Evolutionary conservation across 371 early-diverging fungal species (phyloP).

Genomic region (Ecytonucleospora hepatopenaei): DNA sequence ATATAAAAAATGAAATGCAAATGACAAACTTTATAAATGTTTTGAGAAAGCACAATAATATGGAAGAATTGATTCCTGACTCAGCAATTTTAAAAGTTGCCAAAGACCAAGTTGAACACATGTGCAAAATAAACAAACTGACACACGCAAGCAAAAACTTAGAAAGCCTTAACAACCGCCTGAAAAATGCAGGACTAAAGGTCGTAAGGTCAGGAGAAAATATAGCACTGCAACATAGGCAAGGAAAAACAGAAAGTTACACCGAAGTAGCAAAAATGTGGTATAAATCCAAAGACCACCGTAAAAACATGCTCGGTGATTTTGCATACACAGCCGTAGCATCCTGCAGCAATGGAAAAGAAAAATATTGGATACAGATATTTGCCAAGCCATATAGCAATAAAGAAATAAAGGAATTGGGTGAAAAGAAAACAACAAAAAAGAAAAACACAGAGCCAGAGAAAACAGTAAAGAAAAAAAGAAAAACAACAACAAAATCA

Average conservation of each 20-base stretch:
- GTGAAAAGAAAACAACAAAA: too few relatives aligned
- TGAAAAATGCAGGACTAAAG: conserved; percentile 32
- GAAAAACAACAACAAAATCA: too few relatives aligned
- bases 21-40: conserved; percentile 47
- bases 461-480: too few relatives aligned
- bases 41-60: conserved; percentile 36
- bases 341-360: conserved; percentile 43
- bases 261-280: conserved; percentile 47
- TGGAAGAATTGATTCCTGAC: conserved; percentile 21
- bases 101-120: conserved; percentile 38
- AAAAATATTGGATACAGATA: conserved; percentile 53
- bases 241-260: conserved; percentile 47
- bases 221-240: conserved; percentile 50
- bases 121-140: conserved; percentile 38
- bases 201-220: conserved; percentile 55
- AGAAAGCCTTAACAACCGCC: conserved; percentile 13
- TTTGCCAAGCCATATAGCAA: conserved; percentile 46
- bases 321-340: conserved; percentile 48
- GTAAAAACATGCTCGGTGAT: conserved; percentile 53
- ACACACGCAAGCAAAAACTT: conserved; percentile 28
- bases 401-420: conserved; percentile 1
- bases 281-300: conserved; percentile 48
- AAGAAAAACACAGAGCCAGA: too few relatives aligned
- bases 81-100: conserved; percentile 30
- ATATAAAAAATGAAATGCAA: conserved; percentile 4